Base-by-base conservation (phyloP, 2,329 filamentous ascomycete species). In the Botrytis tulipae region DNA sequence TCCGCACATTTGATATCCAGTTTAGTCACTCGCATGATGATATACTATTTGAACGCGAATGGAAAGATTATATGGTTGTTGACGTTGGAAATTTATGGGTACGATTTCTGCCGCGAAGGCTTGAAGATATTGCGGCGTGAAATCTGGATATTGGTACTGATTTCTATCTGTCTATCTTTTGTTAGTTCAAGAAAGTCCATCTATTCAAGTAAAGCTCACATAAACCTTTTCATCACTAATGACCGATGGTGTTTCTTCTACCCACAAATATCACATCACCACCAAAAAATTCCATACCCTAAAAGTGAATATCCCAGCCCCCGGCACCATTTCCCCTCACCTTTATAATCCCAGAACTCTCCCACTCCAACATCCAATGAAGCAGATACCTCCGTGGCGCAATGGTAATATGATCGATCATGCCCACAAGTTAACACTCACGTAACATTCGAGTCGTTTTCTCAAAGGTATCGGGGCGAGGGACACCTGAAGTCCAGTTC, bases 41-140 rank as follows among this genome's bases (percentile, higher is more conserved):
- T n/a, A 46, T 54, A 6, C 22, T 54, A 20, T 77, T 73, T 71
- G 59, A 73, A 22, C n/a, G 54, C 7, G 73, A 60, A n/a, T 70
- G 60, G 51, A 75, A 69, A n/a, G 75, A 75, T 74, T 67, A 73
- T 71, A 46, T 65, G 25, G 65, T 70, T n/a, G 20, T 73, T 40
- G 62, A 75, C 63, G 25, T 75, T 48, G 75, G 75, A 5, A 70
- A 69, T 16, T 44, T 75, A 10, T 75, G 72, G 74, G 37, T 73
- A 3, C 61, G 54, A 40, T 75, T 76, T 16, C 25, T 42, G 25
- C 25, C 37, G 25, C 61, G 61, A 22, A 63, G 20, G 57, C 32
- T 42, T 20, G 37, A 42, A n/a, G 25, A 29, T 63, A 37, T 44
- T 1, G 16, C 25, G 5, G 18, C 14, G 37, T 63, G 25, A 42